phyloP scores from a whole-genome alignment of 2,329 filamentous ascomycete genomes.

The Paracoccidioides brasiliensis region DNA sequence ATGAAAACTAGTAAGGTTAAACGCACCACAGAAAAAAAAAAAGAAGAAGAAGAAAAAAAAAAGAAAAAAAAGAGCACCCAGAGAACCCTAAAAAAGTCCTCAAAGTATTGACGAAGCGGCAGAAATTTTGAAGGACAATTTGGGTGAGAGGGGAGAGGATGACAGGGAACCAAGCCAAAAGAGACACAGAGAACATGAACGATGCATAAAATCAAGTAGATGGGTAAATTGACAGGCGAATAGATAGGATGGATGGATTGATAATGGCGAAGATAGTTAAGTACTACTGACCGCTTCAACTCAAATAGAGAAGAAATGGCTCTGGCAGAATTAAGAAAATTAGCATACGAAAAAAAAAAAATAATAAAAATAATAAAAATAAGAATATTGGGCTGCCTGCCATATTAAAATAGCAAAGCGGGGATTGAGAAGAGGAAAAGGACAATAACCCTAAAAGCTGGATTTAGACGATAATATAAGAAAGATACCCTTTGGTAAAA shows the following conservation, averaged over 20 bases:
- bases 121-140: not conserved
- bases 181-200: not conserved
- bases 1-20: not conserved
- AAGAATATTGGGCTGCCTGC: not conserved
- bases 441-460: not conserved
- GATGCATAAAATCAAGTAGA: not conserved
- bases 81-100: not conserved
- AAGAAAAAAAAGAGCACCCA: not conserved
- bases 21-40: conserved; percentile 12
- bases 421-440: not conserved
- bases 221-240: not conserved
- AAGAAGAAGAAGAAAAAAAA: not conserved
- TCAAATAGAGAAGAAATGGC: not conserved
- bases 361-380: not conserved
- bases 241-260: conserved; percentile 1
- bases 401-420: not conserved
- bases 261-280: not conserved
- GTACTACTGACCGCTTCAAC: not conserved
- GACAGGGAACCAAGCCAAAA: not conserved
- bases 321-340: not conserved
- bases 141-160: not conserved
- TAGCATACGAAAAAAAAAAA: not conserved
- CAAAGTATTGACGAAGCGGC: not conserved
- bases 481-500: not conserved
- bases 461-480: too few relatives aligned